A percentile compares a stretch with the other conserved stretches of the same genome.
Evolutionary conservation across 2,329 filamentous ascomycete genomes (phyloP).

Genomic region (Aspergillus terreus): DNA sequence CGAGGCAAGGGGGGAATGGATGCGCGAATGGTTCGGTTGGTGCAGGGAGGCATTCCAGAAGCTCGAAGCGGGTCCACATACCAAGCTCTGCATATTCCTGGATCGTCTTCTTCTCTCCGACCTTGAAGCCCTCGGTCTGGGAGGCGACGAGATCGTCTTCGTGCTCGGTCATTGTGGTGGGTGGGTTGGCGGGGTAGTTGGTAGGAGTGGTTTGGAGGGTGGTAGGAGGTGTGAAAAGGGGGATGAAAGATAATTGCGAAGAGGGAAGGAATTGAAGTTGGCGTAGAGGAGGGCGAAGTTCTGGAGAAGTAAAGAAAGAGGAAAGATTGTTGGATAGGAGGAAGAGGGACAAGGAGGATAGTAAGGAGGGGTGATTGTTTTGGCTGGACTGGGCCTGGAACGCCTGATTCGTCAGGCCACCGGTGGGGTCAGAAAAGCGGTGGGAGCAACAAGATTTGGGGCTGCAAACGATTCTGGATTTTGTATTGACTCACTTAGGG

Average conservation of each 20-base stretch:
- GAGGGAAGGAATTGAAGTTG: not conserved
- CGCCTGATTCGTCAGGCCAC: constrained; percentile 1
- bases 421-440: constrained; percentile 5
- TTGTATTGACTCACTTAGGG: no score
- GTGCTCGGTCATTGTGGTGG: constrained; percentile 61
- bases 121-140: constrained; percentile 93
- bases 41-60: not conserved
- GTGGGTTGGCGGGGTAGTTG: constrained; percentile 3
- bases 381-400: constrained; percentile 2
- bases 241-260: not conserved
- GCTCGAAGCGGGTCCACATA: constrained; percentile 44
- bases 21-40: not conserved
- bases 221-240: not conserved
- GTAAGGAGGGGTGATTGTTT: constrained; percentile 7
- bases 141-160: constrained; percentile 82
- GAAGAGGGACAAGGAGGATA: not conserved
- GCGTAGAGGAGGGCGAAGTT: not conserved
- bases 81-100: constrained; percentile 92
- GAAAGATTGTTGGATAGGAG: constrained; percentile 1
- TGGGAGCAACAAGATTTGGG: not conserved
- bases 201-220: not conserved
- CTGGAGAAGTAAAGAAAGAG: not conserved
- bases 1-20: constrained; percentile 2
- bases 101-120: constrained; percentile 97
- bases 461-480: no score